Percentiles rank a stretch among this genome's conserved stretches.
These are phyloP conservation scores for Phlebopus sp. DNA, from an alignment of 1,284 basidiomycete species.

Conservation along the genomic window DNA sequence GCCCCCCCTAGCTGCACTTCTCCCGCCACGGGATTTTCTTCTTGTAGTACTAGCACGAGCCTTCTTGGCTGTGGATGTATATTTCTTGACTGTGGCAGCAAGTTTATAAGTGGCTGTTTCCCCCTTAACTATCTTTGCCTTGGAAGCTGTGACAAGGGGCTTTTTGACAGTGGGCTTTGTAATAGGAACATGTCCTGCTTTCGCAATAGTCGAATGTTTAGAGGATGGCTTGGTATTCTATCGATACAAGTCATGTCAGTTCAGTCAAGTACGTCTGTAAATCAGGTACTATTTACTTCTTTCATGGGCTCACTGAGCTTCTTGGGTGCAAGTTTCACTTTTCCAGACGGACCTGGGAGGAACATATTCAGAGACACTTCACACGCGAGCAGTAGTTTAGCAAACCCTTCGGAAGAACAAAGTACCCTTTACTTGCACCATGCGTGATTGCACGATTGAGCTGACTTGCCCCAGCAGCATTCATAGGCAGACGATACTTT, in stretches of 20 bases:
- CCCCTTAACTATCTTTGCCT: conserved; percentile 26
- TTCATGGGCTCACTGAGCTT: conserved; percentile 53
- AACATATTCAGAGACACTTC: neutral
- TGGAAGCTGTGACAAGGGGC: conserved; percentile 2
- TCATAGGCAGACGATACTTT: conserved; percentile 64
- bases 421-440: conserved; percentile 61
- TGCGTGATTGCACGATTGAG: conserved; percentile 70
- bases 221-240: conserved; percentile 33
- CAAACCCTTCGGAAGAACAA: conserved; percentile 70
- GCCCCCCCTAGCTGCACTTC: conserved; percentile 31
- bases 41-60: conserved; percentile 35
- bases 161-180: conserved; percentile 26
- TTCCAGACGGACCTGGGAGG: conserved; percentile 47
- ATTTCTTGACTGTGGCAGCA: conserved; percentile 26
- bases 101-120: conserved; percentile 30
- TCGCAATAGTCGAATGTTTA: conserved; percentile 1
- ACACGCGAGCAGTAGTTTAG: neutral
- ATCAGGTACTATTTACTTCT: conserved; percentile 46
- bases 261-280: neutral
- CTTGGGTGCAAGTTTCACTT: conserved; percentile 63
- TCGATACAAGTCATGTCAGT: neutral
- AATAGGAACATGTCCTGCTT: conserved; percentile 23
- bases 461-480: conserved; percentile 56
- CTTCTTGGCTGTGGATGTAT: conserved; percentile 38
- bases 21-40: conserved; percentile 35